Conservation (phyloP, 2,329 filamentous ascomycete genomes). For the Cladosporium cucumerinum region DNA sequence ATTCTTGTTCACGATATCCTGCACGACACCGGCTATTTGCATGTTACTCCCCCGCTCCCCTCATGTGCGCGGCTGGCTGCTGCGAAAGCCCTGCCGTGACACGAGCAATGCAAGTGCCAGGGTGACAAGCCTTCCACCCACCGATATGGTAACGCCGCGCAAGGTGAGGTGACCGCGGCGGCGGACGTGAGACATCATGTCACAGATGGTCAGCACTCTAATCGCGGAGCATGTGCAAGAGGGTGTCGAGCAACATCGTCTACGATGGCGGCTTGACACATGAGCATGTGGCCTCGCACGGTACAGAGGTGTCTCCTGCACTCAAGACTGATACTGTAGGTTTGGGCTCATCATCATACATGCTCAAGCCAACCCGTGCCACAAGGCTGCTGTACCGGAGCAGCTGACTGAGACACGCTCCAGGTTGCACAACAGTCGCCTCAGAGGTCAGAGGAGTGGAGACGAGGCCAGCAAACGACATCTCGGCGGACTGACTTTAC, state of each 20-base stretch:
- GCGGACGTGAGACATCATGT: constrained; percentile 13
- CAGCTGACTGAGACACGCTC: constrained; percentile 9
- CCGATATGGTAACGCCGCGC: constrained; percentile 5
- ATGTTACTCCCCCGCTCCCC: neutral
- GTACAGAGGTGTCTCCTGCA: neutral
- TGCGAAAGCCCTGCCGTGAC: constrained; percentile 5
- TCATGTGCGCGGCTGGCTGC: constrained; percentile 4
- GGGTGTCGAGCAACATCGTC: neutral
- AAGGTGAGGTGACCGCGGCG: constrained; percentile 10
- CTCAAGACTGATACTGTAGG: constrained; percentile 8
- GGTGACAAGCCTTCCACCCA: constrained; percentile 10
- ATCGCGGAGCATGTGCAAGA: neutral
- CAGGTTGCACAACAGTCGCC: neutral
- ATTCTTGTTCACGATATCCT: constrained; percentile 7
- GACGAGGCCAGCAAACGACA: neutral
- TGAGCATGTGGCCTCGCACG: constrained; percentile 1
- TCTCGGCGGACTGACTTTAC: neutral
- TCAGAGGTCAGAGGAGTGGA: neutral
- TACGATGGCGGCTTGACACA: neutral
- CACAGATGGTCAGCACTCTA: constrained; percentile 10
- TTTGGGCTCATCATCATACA: neutral
- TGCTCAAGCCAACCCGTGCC: neutral
- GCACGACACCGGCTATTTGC: constrained; percentile 5
- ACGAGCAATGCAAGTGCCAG: constrained; percentile 11
- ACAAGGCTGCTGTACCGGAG: neutral